Conservation (phyloP, 345 rosid genomes). For the Aurinia saxatilis region DNA sequence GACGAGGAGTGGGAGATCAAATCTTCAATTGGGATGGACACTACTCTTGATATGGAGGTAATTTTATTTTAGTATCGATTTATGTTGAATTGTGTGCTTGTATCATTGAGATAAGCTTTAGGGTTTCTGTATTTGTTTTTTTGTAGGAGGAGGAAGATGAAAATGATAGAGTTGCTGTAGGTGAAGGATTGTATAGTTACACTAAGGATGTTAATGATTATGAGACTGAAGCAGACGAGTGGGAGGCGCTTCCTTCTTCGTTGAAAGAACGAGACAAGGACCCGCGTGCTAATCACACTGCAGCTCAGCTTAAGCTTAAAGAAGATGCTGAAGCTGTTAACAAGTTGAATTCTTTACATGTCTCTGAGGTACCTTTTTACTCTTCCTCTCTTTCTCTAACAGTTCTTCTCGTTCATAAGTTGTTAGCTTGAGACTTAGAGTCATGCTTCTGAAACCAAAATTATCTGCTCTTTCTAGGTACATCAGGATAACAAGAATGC, state of each 20-base stretch:
- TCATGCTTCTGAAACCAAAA: background rate
- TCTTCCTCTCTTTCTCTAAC: background rate
- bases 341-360: slow-evolving; percentile 41
- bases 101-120: background rate
- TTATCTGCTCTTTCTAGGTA: background rate
- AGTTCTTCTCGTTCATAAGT: too few relatives aligned
- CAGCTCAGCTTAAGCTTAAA: slow-evolving; percentile 61
- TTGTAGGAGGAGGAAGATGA: slow-evolving; percentile 76
- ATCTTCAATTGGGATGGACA: slow-evolving; percentile 57
- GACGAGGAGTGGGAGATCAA: slow-evolving; percentile 78
- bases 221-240: slow-evolving; percentile 40
- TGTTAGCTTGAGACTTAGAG: too few relatives aligned
- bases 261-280: slow-evolving; percentile 42
- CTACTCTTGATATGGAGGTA: slow-evolving; percentile 73
- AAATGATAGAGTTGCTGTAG: slow-evolving; percentile 56
- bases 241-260: slow-evolving; percentile 40
- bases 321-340: slow-evolving; percentile 73
- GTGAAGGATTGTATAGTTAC: slow-evolving; percentile 31
- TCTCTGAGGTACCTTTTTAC: slow-evolving; percentile 34
- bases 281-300: slow-evolving; percentile 63
- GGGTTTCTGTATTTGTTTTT: background rate
- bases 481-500: background rate
- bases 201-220: slow-evolving; percentile 45
- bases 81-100: background rate
- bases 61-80: background rate